Conservation (phyloP, 257 asterid species). For the Scutellaria barbata region DNA sequence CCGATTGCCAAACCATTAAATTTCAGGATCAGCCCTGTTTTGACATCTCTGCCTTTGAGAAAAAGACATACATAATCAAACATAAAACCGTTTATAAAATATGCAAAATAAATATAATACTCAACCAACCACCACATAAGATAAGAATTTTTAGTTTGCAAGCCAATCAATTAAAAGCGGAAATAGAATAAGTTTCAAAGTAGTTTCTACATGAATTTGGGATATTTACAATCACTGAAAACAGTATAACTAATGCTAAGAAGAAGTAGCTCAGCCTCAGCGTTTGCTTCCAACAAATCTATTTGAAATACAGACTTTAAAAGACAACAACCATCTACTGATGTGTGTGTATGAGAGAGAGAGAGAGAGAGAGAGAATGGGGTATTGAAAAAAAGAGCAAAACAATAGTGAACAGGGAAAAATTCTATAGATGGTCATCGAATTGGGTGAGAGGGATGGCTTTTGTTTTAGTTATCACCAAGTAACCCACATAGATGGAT, state of each 20-base stretch:
- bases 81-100: no score
- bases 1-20: no score
- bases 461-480: constrained; percentile 56
- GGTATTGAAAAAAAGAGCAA: background rate
- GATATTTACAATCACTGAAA: background rate
- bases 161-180: no score
- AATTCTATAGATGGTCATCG: constrained; percentile 44
- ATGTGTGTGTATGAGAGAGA: background rate
- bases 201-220: background rate
- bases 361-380: background rate
- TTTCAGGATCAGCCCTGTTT: no score
- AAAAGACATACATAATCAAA: no score
- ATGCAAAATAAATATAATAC: no score
- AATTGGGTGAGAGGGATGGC: constrained; percentile 57
- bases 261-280: background rate
- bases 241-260: no score
- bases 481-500: constrained; percentile 65
- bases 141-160: no score
- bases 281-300: background rate
- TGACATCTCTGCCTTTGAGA: no score
- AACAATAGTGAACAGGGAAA: background rate
- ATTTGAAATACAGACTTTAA: background rate
- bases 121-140: no score
- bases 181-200: no score
- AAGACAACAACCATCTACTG: background rate